Base-by-base conservation (phyloP, 2,329 filamentous ascomycete genomes). In the Fusarium scirpi region DNA sequence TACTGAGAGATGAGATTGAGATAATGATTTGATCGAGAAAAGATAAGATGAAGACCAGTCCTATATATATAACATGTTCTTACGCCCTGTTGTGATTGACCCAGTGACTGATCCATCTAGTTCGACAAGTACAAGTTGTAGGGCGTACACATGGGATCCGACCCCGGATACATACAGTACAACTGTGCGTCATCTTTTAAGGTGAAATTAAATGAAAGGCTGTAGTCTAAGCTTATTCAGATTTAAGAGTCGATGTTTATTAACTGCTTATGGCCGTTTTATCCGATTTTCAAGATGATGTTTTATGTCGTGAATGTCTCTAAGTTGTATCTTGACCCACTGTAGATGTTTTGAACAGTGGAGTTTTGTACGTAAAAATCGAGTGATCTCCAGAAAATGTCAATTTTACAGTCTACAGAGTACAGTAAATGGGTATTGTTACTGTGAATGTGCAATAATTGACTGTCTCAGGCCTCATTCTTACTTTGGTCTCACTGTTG, bases 81-180 rank as follows among this genome's bases (percentile, higher is more conserved):
- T 48, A 30, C 68, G 68, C 68, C 68, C 68, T 71, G 68, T 69
- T 29, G 54, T 65, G 68, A 71, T 53, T 53, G 62, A 63, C 62
- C 67, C 67, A 68, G 27, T 58, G 63, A 71, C 48, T 53, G 54
- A 70, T 56, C 67, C 67, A 71, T 67, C 51, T 40, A 58, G 38
- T 58, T 62, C 45, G 68, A 71, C 68, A 71, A 69, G 67, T 65
- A 71, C 68, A 70, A 69, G 68, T 65, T 63, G 58, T 58, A 71
- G 68, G 68, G 68, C 68, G 68, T 52, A 53, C 30, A 38, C 44
- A 60, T 58, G 67, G 48, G 59, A 70, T 49, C 68, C 59, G 48
- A 65, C 55, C 59, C 59, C 63, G 55, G 63, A n/a, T 47, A 22
- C 27, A 48, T 22, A n/a, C 5, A 15, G 43, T 32, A 49, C 41